A percentile compares a stretch with the other conserved stretches of the same genome.
Evolutionary conservation across 1,284 basidiomycete genomes (phyloP).

Genomic region (Trametes versicolor): DNA sequence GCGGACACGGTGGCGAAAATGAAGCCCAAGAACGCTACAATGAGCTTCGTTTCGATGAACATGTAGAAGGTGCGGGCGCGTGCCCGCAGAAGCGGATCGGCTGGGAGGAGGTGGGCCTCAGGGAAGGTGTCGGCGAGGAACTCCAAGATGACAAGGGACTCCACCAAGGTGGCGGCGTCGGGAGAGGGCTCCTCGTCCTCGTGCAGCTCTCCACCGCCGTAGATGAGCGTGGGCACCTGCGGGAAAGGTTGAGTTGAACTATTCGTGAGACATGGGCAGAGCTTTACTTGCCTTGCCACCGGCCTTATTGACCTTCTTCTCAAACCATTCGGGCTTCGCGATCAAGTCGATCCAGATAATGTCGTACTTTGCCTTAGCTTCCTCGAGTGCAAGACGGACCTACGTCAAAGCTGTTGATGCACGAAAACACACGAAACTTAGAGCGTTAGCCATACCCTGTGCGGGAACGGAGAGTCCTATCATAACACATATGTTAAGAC

Average conservation of each 20-base stretch:
- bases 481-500: neutral
- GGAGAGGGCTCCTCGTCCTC: conserved; percentile 61
- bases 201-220: conserved; percentile 61
- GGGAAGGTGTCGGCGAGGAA: conserved; percentile 67
- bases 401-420: neutral
- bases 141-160: conserved; percentile 70
- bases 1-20: conserved; percentile 50
- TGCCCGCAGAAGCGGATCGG: conserved; percentile 62
- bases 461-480: conserved; percentile 14
- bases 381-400: conserved; percentile 54
- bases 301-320: conserved; percentile 65
- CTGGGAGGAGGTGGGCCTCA: conserved; percentile 55
- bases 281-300: conserved; percentile 55
- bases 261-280: neutral
- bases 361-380: conserved; percentile 58
- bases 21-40: conserved; percentile 42
- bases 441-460: neutral
- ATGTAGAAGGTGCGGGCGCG: conserved; percentile 69
- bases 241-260: neutral
- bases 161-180: conserved; percentile 64
- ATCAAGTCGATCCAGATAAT: conserved; percentile 63
- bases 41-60: conserved; percentile 53
- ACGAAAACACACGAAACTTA: neutral
- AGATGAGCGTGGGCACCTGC: conserved; percentile 62
- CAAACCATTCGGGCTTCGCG: conserved; percentile 75